Base-by-base conservation (phyloP, 106 monocot species). In the Dendrobium catenatum region DNA sequence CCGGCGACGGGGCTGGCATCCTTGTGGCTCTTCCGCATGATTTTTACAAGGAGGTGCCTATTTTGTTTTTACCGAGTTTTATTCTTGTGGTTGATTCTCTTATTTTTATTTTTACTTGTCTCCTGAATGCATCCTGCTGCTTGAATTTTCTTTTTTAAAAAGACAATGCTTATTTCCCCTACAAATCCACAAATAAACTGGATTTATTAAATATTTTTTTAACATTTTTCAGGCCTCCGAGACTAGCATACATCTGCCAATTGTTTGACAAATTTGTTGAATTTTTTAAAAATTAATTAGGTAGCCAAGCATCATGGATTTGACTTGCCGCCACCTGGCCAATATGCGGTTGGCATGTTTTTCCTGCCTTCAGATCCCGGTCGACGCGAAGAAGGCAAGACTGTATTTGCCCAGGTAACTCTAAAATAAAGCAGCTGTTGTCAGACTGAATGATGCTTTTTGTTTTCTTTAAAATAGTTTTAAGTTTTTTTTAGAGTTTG, bases 1-100 rank as follows among this genome's bases (percentile, higher is more conserved):
- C 99, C n/a, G 99, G 99, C n/a, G 99, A 99, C 84, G 99, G 99
- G 59, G 99, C 99, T 48, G 99, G 99, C 51, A 95, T 99, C 66
- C 87, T 99, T 55, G 95, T 95, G 7, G 95, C 91, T 72, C 89
- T 98, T 9, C 98, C 98, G 2, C 98, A 95, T 77, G 87, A 80
- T 20, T 98, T 95, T 72, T 98, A 83, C 78, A 81, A 82, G 46
- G 94, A 98, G 93, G 95, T 87, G 73, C 41, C 42, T 37, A 17
- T 42, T 18, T 81, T 79, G 9, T 70, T 40, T 44, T 73, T 78
- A 70, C 2, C 20, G 33, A 37, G 31, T 76, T 78, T 43, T 74
- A 5, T 18, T 44, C 37, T 15, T 3, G 33, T 2, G 70, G 0
- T 4, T 1, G 15, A 29, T 29, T 70, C 31, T 29, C 8, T 29